Conservation (phyloP, 257 asterid genomes). For the Ballota nigra region DNA sequence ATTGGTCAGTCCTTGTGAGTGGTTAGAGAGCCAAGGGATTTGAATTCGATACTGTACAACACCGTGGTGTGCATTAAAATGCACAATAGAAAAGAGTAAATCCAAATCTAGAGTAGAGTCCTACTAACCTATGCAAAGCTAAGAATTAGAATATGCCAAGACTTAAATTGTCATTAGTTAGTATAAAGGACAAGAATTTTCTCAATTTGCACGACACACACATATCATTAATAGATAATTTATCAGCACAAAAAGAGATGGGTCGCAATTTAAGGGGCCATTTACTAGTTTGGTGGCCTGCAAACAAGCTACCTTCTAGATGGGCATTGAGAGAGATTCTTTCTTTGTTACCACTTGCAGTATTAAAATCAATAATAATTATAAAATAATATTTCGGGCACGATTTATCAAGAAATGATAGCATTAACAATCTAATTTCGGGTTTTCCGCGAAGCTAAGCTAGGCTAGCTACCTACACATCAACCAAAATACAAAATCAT, state of each 20-base stretch:
- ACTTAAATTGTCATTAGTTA: background rate
- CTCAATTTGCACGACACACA: background rate
- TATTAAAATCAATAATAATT: background rate
- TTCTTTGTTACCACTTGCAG: slow-evolving; percentile 22
- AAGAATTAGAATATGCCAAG: background rate
- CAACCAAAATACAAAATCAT: slow-evolving; percentile 25
- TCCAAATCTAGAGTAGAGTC: background rate
- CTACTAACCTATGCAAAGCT: background rate
- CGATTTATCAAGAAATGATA: background rate
- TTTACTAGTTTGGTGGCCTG: background rate
- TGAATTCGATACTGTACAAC: no score
- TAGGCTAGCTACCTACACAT: background rate
- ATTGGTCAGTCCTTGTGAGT: no score
- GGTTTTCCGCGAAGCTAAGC: slow-evolving; percentile 22
- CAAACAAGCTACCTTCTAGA: background rate
- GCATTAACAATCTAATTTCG: background rate
- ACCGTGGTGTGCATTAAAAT: no score
- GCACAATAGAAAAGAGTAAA: no score
- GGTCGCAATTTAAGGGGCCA: slow-evolving; percentile 11
- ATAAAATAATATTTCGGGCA: background rate
- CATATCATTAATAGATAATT: background rate
- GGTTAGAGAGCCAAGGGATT: no score
- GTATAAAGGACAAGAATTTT: background rate
- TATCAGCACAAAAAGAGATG: background rate
- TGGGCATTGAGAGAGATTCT: slow-evolving; percentile 8